Percentiles rank a stretch among this genome's conserved stretches.
Evolutionary conservation across 257 asterid genomes (phyloP).

Genomic region (Forsythia suspensa): DNA sequence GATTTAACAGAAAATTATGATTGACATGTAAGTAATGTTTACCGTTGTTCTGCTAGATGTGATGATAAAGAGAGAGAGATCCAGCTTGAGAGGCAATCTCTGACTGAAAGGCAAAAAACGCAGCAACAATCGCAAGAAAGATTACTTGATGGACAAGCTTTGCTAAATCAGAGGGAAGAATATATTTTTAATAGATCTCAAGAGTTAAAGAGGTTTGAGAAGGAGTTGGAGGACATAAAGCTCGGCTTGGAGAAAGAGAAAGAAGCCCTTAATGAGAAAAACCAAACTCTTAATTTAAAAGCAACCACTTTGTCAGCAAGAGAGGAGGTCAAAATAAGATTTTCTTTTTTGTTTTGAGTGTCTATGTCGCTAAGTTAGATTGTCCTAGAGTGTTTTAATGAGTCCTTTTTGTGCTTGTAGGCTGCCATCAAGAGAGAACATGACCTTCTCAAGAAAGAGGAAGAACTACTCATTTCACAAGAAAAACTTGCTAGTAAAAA

Average conservation of each 20-base stretch:
- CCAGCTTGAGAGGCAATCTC: conserved; percentile 71
- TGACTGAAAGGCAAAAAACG: conserved; percentile 73
- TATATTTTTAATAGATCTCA: conserved; percentile 60
- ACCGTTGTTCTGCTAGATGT: conserved; percentile 44
- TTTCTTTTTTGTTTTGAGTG: conserved; percentile 11
- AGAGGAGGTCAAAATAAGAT: conserved; percentile 65
- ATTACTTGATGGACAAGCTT: conserved; percentile 75
- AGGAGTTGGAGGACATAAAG: conserved; percentile 62
- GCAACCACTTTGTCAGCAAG: conserved; percentile 60
- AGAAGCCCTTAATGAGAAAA: conserved; percentile 50
- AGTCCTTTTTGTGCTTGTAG: conserved; percentile 32
- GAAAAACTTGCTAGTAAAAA: conserved; percentile 65
- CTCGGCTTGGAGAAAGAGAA: conserved; percentile 55
- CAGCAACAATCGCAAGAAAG: conserved; percentile 80
- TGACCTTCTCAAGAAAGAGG: conserved; percentile 75
- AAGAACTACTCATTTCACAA: conserved; percentile 58
- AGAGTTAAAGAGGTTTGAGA: conserved; percentile 62
- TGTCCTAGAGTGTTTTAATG: neutral
- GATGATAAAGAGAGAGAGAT: conserved; percentile 84
- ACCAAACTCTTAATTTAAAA: conserved; percentile 50
- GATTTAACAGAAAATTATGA: neutral
- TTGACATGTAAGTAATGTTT: conserved; percentile 15
- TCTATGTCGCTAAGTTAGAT: conserved; percentile 22
- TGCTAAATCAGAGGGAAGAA: conserved; percentile 88
- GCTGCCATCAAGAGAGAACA: conserved; percentile 56